Evolutionary conservation across 2,329 filamentous ascomycete genomes (phyloP).

Genomic region (Pseudogymnoascus sp.): DNA sequence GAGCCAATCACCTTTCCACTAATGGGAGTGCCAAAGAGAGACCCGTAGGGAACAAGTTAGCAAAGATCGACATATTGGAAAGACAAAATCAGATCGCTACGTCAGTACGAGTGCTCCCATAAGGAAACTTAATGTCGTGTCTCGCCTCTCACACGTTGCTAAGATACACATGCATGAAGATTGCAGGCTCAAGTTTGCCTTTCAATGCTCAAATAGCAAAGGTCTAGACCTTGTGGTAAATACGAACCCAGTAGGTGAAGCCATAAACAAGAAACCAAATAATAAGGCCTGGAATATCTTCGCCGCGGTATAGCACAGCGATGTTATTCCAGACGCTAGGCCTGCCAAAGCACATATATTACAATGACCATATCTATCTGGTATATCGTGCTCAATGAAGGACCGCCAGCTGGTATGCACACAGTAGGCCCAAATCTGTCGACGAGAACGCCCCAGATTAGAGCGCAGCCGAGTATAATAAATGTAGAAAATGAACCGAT

Average conservation of each 20-base stretch:
- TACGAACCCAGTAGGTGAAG: slow-evolving; percentile 18
- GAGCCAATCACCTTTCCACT: slow-evolving; percentile 20
- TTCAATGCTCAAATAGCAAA: not conserved
- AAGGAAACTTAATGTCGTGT: slow-evolving; percentile 19
- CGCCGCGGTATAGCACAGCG: slow-evolving; percentile 18
- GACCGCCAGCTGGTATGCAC: slow-evolving; percentile 25
- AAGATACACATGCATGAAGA: slow-evolving; percentile 19
- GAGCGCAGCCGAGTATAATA: slow-evolving; percentile 20
- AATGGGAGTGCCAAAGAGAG: slow-evolving; percentile 21
- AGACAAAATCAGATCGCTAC: slow-evolving; percentile 13
- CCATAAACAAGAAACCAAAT: slow-evolving; percentile 19
- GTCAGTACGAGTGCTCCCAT: slow-evolving; percentile 20
- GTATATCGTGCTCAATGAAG: slow-evolving; percentile 30
- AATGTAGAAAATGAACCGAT: slow-evolving; percentile 30
- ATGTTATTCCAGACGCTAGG: slow-evolving; percentile 17
- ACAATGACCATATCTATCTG: slow-evolving; percentile 18
- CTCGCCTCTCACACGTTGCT: slow-evolving; percentile 19
- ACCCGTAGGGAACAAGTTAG: slow-evolving; percentile 11
- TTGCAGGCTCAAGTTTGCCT: slow-evolving; percentile 22
- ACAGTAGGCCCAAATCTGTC: slow-evolving; percentile 28
- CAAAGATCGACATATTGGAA: not conserved
- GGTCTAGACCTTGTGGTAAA: not conserved
- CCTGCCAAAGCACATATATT: slow-evolving; percentile 19
- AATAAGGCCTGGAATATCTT: slow-evolving; percentile 16
- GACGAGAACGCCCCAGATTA: slow-evolving; percentile 25